Evolutionary conservation across 352 stramenopile species (phyloP), one percentile per base, ranked within the genome.

Genomic region (Elongisporangium prolatum): DNA sequence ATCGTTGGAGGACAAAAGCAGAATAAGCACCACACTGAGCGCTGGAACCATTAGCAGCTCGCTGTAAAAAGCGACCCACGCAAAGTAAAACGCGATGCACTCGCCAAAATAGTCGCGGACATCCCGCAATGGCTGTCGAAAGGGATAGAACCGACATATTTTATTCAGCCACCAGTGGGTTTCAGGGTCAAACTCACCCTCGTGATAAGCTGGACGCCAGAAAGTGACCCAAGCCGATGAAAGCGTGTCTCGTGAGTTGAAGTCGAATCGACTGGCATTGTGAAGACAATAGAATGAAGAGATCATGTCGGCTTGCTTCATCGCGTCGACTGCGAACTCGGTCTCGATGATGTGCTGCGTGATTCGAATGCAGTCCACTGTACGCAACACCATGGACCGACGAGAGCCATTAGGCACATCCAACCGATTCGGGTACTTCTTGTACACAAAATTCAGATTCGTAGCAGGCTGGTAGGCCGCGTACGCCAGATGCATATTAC

Each of bases 61-160:
- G 2, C 71, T 87, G 71, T 96, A 97, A 40, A 88, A 86, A 3
- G 72, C 71, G 21, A 95, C 58, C 78, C 87, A 97, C 16, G 89
- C 90, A 71, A 97, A 97, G 77, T 97, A 97, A 52, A 96, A 97
- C 20, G 80, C 90, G 24, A 96, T 74, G 21, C 68, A 59, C 56
- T 97, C 88, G 21, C 89, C 90, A 72, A 95, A 96, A 64, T 97
- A 97, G 55, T 93, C 73, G 10, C 78, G 71, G 2, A 97, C 72
- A 37, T 67, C 48, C 53, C 88, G 79, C 2, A 97, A 65, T 2
- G 89, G 89, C 63, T 97, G 88, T 0, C 71, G 75, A 47, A 93
- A 84, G 10, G 79, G 76, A 16, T 66, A 65, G 4, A 74, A 22
- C 1, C 79, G 69, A 8, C 59, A 65, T 0, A 86, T 40, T 38